Conservation (phyloP, 257 asterid species). For the Solanum rostratum region DNA sequence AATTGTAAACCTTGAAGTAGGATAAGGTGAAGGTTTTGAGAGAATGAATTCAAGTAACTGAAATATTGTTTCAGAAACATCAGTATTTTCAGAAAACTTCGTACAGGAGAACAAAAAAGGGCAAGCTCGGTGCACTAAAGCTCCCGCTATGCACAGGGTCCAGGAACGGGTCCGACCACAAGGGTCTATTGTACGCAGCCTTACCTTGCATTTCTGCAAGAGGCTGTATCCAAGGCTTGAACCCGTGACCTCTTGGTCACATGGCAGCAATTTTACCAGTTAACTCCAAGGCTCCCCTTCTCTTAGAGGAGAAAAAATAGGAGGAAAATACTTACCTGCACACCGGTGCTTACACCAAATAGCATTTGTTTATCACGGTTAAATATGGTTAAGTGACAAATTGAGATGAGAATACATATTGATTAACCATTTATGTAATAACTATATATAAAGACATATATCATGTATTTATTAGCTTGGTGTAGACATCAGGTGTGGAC, state of each 20-base stretch:
- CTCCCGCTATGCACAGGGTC: no score
- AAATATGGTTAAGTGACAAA: background rate
- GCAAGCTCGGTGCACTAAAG: no score
- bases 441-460: background rate
- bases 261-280: no score
- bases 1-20: background rate
- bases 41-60: background rate
- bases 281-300: no score
- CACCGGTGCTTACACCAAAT: background rate
- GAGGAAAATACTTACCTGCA: background rate
- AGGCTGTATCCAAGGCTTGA: no score
- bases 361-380: background rate
- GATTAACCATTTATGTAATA: background rate
- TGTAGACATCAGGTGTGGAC: background rate
- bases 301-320: background rate
- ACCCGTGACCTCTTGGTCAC: no score
- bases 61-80: background rate
- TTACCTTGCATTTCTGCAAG: no score
- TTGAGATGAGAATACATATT: background rate
- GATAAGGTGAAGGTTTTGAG: background rate
- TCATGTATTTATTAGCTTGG: background rate
- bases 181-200: no score
- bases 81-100: background rate
- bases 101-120: background rate
- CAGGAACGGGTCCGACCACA: no score